A percentile compares a stretch with the other conserved stretches of the same genome.
Evolutionary conservation across 495 filamentous ascomycete genomes (phyloP).

Genomic region (Penicillium cataractarum): DNA sequence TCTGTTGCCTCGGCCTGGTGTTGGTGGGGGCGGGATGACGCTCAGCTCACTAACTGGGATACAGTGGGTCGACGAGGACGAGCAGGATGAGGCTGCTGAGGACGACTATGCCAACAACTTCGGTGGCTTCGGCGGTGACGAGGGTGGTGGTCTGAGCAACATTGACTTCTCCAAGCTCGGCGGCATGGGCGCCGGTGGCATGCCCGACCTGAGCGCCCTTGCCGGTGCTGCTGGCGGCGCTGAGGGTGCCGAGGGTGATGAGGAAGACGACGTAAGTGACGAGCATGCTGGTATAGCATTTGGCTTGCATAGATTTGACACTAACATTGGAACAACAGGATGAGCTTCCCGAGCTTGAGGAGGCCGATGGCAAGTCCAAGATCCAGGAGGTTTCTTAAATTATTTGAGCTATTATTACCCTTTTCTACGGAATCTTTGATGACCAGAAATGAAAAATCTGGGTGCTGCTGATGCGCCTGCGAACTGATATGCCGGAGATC

Average conservation of each 20-base stretch:
- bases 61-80: constrained; percentile 98
- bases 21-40: neutral
- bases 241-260: constrained; percentile 61
- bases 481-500: constrained; percentile 18
- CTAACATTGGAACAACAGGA: constrained; percentile 54
- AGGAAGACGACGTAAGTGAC: constrained; percentile 58
- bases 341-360: constrained; percentile 65
- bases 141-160: constrained; percentile 65
- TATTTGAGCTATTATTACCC: constrained; percentile 4
- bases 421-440: constrained; percentile 29
- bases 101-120: constrained; percentile 76
- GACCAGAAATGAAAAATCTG: constrained; percentile 36
- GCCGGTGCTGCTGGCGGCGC: constrained; percentile 45
- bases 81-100: constrained; percentile 86
- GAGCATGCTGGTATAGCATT: constrained; percentile 25
- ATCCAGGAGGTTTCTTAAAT: constrained; percentile 62
- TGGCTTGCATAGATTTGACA: constrained; percentile 27
- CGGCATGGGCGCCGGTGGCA: constrained; percentile 43
- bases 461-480: constrained; percentile 22
- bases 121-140: constrained; percentile 64
- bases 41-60: constrained; percentile 22
- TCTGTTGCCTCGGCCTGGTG: neutral
- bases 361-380: constrained; percentile 53
- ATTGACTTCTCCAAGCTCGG: constrained; percentile 91
- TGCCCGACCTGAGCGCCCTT: constrained; percentile 52